Evolutionary conservation across 1,139 yeast genomes (phyloP).

Genomic region (Taiozyma sp.): DNA sequence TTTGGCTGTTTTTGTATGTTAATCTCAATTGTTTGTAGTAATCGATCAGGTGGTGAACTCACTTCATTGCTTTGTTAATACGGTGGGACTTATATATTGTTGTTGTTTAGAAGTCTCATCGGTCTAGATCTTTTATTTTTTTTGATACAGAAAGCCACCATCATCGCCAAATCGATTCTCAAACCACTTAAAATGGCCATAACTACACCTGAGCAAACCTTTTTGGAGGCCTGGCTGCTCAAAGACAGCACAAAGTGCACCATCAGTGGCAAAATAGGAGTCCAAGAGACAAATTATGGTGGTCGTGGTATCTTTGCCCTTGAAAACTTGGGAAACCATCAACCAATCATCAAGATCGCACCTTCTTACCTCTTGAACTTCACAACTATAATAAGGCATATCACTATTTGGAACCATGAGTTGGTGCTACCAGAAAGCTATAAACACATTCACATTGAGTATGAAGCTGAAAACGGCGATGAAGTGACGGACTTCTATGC

Average conservation of each 20-base stretch:
- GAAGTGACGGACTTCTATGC: constrained; percentile 26
- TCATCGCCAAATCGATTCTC: no score
- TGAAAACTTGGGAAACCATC: constrained; percentile 32
- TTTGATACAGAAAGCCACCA: no score
- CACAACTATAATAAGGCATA: constrained; percentile 44
- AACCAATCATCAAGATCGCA: constrained; percentile 50
- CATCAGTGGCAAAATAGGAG: constrained; percentile 9
- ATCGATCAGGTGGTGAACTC: not conserved
- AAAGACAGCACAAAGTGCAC: constrained; percentile 4
- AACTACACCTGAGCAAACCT: not conserved
- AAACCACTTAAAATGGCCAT: not conserved
- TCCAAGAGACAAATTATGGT: constrained; percentile 32
- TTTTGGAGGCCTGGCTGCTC: not conserved
- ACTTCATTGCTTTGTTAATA: not conserved
- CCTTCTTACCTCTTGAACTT: constrained; percentile 55
- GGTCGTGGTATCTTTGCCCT: constrained; percentile 63
- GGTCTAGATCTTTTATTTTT: not conserved
- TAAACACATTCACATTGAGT: constrained; percentile 20
- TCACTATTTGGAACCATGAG: constrained; percentile 29
- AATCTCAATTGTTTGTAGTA: not conserved
- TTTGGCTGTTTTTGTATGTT: constrained; percentile 14
- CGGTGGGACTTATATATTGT: no score
- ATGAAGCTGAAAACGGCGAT: constrained; percentile 21
- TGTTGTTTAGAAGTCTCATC: no score
- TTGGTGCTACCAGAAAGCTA: constrained; percentile 21